Evolutionary conservation across 768 basidiomycete genomes (phyloP), one percentile per base, ranked within the genome.

Genomic region (Naganishia kalamii): DNA sequence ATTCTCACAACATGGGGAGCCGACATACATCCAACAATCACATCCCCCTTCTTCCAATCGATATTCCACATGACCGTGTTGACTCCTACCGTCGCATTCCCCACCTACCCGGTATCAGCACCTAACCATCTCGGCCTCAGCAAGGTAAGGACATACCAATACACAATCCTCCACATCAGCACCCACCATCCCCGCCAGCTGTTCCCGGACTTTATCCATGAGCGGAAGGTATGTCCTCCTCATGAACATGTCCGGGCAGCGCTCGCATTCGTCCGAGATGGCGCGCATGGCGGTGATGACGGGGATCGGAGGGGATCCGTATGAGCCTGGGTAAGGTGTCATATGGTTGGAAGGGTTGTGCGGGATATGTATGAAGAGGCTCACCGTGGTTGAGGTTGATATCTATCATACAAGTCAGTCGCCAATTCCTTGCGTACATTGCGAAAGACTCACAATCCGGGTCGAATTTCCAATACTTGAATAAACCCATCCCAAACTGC

Each of bases 1-100:
- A 8, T 8, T n/a, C 43, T 6, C 40, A 23, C 63, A 7, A 29
- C 15, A 44, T 23, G 52, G 59, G 40, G 19, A 25, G 30, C 15
- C 10, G 15, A 68, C 70, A 62, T 48, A 88, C 87, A 84, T 15
- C 77, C 80, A 48, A 90, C 77, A 60, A 92, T 80, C 10, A 87
- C 77, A 74, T 92, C 89, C 0, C 83, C 85, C 52, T 83, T 73
- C 40, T 83, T 79, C 87, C 87, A 89, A 40, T 82, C 79, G 32
- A 92, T 80, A 65, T 89, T 89, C 50, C 82, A 78, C 33, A 89
- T 73, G 54, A 91, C 79, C 11, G 85, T 88, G 69, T 86, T 85
- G 35, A 91, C 69, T 2, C 84, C 87, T 68, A 83, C 81, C 0
- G 85, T 85, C 0, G 87, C 82, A 69, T 88, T 88, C 0, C 82